A percentile compares a stretch with the other conserved stretches of the same genome.
phyloP scores from a whole-genome alignment of 305 asterid genomes.

The Fraxinus latifolia region DNA sequence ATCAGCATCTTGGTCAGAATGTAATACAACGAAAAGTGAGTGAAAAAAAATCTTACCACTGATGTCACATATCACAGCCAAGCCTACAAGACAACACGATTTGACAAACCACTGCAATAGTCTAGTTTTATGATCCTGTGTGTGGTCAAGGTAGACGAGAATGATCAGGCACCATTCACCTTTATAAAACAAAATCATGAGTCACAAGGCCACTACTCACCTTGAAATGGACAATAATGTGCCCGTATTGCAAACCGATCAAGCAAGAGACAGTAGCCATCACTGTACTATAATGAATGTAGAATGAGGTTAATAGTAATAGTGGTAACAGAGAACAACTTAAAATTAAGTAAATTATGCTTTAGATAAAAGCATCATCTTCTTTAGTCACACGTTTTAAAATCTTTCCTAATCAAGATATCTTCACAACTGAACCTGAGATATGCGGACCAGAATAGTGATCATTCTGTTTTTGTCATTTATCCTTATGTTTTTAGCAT shows the following conservation, averaged over 20 bases:
- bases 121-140: conserved; percentile 60
- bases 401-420: neutral
- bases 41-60: conserved; percentile 39
- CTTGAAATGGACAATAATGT: conserved; percentile 61
- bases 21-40: neutral
- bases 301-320: conserved; percentile 23
- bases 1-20: neutral
- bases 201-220: conserved; percentile 22
- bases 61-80: conserved; percentile 44
- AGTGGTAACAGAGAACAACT: neutral
- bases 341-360: neutral
- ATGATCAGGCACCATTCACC: neutral
- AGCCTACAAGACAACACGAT: conserved; percentile 37
- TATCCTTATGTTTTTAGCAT: neutral
- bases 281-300: conserved; percentile 47
- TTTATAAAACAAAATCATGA: neutral
- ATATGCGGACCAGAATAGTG: neutral
- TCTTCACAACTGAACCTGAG: neutral
- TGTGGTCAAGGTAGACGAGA: conserved; percentile 4
- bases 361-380: neutral
- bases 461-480: neutral
- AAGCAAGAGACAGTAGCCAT: conserved; percentile 64
- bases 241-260: conserved; percentile 67
- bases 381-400: neutral
- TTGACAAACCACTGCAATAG: conserved; percentile 51